These are phyloP conservation scores for Trichothecium roseum DNA, from an alignment of 2,329 filamentous ascomycete species.

Conservation along the genomic window DNA sequence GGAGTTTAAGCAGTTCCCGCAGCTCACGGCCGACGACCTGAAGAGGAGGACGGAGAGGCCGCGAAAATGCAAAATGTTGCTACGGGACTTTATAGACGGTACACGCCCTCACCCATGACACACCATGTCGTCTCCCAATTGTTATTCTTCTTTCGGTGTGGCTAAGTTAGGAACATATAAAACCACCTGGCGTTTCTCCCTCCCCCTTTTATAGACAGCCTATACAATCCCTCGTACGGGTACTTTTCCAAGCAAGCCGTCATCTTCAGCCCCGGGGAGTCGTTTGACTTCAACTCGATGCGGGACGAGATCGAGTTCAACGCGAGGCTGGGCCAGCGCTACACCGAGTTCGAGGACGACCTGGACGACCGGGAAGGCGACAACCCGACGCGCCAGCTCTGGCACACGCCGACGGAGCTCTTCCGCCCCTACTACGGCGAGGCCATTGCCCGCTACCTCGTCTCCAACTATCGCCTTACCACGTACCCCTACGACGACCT, in stretches of 20 bases:
- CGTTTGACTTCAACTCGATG: slow-evolving; percentile 77
- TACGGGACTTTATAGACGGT: slow-evolving; percentile 96
- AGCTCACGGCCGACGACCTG: slow-evolving; percentile 74
- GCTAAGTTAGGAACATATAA: too few relatives aligned
- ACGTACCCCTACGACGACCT: slow-evolving; percentile 94
- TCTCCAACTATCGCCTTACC: slow-evolving; percentile 91
- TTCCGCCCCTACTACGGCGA: slow-evolving; percentile 96
- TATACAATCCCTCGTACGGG: slow-evolving; percentile 90
- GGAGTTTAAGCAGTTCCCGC: slow-evolving; percentile 74
- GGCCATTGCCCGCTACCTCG: slow-evolving; percentile 89
- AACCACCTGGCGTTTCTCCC: too few relatives aligned
- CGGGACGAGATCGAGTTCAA: slow-evolving; percentile 82
- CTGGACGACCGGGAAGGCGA: slow-evolving; percentile 61
- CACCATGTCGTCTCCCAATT: slow-evolving; percentile 6
- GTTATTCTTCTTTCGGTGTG: slow-evolving; percentile 7
- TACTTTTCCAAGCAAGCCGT: slow-evolving; percentile 96
- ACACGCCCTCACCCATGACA: slow-evolving; percentile 15
- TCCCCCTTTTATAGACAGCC: slow-evolving; percentile 54
- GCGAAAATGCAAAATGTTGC: slow-evolving; percentile 86
- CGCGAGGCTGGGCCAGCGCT: slow-evolving; percentile 62
- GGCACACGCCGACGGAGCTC: slow-evolving; percentile 96
- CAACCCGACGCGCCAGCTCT: slow-evolving; percentile 74
- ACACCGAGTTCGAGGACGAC: slow-evolving; percentile 80
- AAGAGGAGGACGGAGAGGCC: slow-evolving; percentile 65
- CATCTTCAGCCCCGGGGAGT: slow-evolving; percentile 86